Evolutionary conservation across 345 rosid genomes (phyloP).

Genomic region (Chamaenerion angustifolium): DNA sequence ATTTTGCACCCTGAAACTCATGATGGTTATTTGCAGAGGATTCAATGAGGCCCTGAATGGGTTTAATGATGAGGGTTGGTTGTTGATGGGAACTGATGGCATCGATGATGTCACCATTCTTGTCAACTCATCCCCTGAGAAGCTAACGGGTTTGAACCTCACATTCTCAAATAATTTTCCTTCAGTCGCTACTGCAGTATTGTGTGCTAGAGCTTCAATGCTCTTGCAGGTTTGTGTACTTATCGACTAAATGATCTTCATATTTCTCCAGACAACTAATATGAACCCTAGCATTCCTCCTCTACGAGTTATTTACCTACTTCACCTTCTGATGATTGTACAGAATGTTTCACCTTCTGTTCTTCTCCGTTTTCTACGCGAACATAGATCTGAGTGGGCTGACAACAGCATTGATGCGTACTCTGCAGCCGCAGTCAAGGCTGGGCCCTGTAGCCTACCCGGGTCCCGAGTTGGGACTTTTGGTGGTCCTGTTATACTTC

Average conservation of each 20-base stretch:
- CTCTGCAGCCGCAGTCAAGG: conserved; percentile 88
- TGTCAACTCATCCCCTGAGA: conserved; percentile 86
- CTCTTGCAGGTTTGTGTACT: conserved; percentile 65
- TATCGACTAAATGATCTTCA: too few relatives aligned
- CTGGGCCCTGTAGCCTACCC: conserved; percentile 69
- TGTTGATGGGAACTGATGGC: conserved; percentile 77
- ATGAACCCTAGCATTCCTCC: too few relatives aligned
- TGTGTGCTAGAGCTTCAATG: conserved; percentile 98
- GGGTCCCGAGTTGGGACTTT: conserved; percentile 77
- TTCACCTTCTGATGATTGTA: background rate
- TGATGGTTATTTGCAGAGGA: conserved; percentile 46
- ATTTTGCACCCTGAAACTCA: conserved; percentile 6
- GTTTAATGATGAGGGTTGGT: conserved; percentile 96
- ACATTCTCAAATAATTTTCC: conserved; percentile 72
- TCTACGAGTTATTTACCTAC: background rate
- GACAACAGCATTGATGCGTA: conserved; percentile 93
- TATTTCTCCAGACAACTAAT: too few relatives aligned
- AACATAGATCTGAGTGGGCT: conserved; percentile 99
- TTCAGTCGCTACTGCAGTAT: conserved; percentile 62
- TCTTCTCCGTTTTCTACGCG: conserved; percentile 86
- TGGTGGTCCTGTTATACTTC: conserved; percentile 90
- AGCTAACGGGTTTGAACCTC: conserved; percentile 83
- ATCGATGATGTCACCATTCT: conserved; percentile 94
- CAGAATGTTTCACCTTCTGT: conserved; percentile 98
- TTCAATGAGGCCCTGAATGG: conserved; percentile 96